Evolutionary conservation across 2,329 filamentous ascomycete species (phyloP).

Genomic region (Colletotrichum chrysophilum): DNA sequence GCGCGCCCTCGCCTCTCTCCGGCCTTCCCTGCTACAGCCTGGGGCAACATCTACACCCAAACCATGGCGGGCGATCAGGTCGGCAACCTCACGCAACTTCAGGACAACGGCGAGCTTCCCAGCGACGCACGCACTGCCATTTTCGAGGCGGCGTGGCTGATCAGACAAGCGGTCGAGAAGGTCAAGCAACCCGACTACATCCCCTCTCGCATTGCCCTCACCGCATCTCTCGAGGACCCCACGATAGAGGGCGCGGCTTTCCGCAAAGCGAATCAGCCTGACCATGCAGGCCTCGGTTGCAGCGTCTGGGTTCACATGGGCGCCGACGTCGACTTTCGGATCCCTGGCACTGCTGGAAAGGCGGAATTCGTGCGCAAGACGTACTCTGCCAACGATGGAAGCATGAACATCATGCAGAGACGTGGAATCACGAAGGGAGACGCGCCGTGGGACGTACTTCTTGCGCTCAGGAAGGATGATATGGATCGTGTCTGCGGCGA

Average conservation of each 20-base stretch:
- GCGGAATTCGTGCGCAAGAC: constrained; percentile 13
- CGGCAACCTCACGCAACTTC: not conserved
- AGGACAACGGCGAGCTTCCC: not conserved
- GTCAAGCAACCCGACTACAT: not conserved
- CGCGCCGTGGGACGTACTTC: constrained; percentile 1
- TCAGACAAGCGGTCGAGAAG: not conserved
- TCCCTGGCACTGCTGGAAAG: not conserved
- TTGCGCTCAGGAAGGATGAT: not conserved
- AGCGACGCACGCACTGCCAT: not conserved
- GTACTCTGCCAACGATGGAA: constrained; percentile 14
- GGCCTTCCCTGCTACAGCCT: not conserved
- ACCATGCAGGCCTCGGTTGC: constrained; percentile 1
- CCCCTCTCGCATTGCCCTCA: not conserved
- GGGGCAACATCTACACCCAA: constrained; percentile 12
- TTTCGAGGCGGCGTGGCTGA: not conserved
- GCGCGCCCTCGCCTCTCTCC: not conserved
- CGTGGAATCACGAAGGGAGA: not conserved
- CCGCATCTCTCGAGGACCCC: not conserved
- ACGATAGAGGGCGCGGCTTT: not conserved
- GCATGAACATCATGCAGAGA: constrained; percentile 13
- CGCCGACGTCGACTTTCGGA: constrained; percentile 10
- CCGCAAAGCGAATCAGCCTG: not conserved
- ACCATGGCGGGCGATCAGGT: not conserved
- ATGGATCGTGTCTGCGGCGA: not conserved
- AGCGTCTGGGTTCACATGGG: constrained; percentile 17